These are phyloP conservation scores for Kitagawia praeruptora DNA, from an alignment of 129 eudicot genomes.

Conservation along the genomic window DNA sequence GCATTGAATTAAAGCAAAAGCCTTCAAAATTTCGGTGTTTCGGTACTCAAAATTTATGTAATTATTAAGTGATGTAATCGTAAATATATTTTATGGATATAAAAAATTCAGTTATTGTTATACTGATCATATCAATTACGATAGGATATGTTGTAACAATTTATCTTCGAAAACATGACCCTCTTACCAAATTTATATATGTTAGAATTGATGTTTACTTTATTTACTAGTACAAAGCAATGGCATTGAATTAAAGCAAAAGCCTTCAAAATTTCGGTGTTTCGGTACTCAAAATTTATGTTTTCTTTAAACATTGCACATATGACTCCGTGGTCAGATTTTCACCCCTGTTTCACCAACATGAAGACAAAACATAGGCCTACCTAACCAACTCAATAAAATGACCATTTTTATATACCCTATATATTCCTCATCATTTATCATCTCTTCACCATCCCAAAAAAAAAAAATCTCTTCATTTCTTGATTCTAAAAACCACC, in stretches of 20 bases:
- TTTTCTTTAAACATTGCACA: neutral
- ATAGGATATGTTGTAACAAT: too few relatives aligned
- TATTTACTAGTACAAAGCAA: constrained; percentile 12
- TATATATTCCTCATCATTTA: neutral
- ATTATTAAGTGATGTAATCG: too few relatives aligned
- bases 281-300: constrained; percentile 17
- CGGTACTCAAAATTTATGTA: too few relatives aligned
- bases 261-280: constrained; percentile 4
- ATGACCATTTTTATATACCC: neutral
- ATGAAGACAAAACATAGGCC: constrained; percentile 32
- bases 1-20: too few relatives aligned
- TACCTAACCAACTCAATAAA: constrained; percentile 19
- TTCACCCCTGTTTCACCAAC: constrained; percentile 18
- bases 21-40: too few relatives aligned
- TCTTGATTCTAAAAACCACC: constrained; percentile 12
- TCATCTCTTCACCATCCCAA: constrained; percentile 14
- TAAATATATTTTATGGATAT: too few relatives aligned
- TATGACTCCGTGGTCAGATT: constrained; percentile 7
- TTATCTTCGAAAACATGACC: too few relatives aligned
- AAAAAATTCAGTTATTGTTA: too few relatives aligned
- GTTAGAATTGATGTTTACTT: neutral
- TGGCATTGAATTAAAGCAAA: constrained; percentile 2
- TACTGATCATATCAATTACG: too few relatives aligned
- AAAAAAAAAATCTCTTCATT: neutral
- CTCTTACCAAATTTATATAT: neutral